phyloP scores from a whole-genome alignment of 73 alveolate genomes.

The Tetrahymena elliotti region DNA sequence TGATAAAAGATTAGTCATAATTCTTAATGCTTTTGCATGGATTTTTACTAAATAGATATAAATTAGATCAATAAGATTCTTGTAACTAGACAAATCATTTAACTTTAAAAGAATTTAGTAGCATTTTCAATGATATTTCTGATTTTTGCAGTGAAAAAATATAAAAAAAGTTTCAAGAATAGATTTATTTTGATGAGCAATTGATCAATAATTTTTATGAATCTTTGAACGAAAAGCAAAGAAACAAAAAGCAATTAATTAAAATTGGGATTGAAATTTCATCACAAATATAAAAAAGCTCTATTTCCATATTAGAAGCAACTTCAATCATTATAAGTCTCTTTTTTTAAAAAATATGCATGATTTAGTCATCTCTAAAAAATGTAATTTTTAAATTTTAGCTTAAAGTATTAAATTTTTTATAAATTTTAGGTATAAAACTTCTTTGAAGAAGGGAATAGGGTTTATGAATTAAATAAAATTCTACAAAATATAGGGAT shows the following conservation, averaged over 20 bases:
- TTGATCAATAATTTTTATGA: not conserved
- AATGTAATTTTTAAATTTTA: not conserved
- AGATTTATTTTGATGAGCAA: not conserved
- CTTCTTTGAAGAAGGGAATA: not conserved
- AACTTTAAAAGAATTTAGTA: not conserved
- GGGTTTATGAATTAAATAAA: not conserved
- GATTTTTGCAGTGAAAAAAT: not conserved
- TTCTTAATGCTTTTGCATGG: not conserved
- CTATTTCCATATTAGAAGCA: not conserved
- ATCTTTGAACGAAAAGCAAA: not conserved
- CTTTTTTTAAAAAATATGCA: not conserved
- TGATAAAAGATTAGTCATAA: not conserved
- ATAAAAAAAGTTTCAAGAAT: not conserved
- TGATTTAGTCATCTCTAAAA: not conserved
- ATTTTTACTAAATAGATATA: not conserved
- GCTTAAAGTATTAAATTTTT: not conserved
- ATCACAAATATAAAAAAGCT: not conserved
- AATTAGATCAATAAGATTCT: not conserved
- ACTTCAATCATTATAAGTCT: not conserved
- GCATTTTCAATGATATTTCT: not conserved
- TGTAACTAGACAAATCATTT: not conserved
- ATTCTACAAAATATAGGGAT: not conserved
- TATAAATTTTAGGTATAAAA: not conserved
- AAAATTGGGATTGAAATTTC: not conserved
- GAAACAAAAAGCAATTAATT: not conserved